Percentiles rank a stretch among this genome's conserved stretches.
Evolutionary conservation across 306 rosid species (phyloP).

Genomic region (Cucumis hystrix): DNA sequence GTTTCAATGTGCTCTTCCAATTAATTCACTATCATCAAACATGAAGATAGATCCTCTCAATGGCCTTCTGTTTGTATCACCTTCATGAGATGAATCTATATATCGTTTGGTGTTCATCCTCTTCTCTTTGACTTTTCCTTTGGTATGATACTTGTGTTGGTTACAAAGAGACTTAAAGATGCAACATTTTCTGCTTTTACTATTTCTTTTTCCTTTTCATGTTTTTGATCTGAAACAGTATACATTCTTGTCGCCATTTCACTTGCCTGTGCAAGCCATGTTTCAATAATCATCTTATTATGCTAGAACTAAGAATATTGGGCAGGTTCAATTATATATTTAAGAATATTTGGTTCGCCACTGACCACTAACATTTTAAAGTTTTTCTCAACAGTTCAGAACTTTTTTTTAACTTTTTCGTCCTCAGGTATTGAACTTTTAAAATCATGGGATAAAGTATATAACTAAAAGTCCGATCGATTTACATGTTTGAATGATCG

Average conservation of each 20-base stretch:
- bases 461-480: background rate
- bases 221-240: background rate
- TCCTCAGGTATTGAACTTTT: background rate
- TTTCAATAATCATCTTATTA: background rate
- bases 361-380: background rate
- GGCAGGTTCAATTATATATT: background rate
- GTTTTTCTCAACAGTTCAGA: background rate
- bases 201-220: background rate
- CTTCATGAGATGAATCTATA: background rate
- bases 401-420: background rate
- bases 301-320: background rate
- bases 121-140: background rate
- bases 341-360: background rate
- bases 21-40: background rate
- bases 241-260: background rate
- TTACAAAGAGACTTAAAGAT: background rate
- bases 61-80: background rate
- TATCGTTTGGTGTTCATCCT: background rate
- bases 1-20: background rate
- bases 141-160: background rate
- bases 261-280: background rate
- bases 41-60: background rate
- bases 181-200: background rate
- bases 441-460: background rate
- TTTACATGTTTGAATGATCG: background rate